phyloP scores from a whole-genome alignment of 495 filamentous ascomycete genomes.

The Pyrenopolyporus hunteri region DNA sequence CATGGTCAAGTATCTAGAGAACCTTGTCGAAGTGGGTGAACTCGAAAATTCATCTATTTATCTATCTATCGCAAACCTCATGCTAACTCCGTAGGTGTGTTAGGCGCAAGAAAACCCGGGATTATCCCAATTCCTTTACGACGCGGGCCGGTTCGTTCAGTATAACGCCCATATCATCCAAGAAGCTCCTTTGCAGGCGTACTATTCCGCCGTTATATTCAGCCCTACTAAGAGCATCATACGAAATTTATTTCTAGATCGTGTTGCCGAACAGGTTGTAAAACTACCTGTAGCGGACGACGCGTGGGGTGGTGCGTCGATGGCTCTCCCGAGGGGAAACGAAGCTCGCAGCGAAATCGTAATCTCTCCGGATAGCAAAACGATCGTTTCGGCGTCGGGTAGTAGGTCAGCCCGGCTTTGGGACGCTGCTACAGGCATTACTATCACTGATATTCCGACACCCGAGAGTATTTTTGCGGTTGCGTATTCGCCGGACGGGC shows the following conservation, averaged over 20 bases:
- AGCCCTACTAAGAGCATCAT: constrained; percentile 14
- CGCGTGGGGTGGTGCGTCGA: background rate
- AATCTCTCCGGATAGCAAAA: constrained; percentile 8
- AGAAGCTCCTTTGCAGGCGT: constrained; percentile 13
- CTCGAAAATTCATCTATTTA: background rate
- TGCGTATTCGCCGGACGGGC: constrained; percentile 5
- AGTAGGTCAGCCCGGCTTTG: constrained; percentile 1
- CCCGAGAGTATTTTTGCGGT: background rate
- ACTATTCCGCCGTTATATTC: constrained; percentile 22
- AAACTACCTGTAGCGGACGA: background rate
- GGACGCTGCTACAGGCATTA: constrained; percentile 16
- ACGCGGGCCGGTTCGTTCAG: constrained; percentile 1
- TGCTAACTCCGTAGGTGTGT: background rate
- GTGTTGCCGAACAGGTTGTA: constrained; percentile 3
- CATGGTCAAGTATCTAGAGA: background rate
- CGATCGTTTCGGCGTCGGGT: constrained; percentile 3
- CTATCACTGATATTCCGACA: background rate
- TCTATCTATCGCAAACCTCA: background rate
- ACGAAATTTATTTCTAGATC: constrained; percentile 3
- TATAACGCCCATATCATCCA: background rate
- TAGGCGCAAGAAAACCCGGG: background rate
- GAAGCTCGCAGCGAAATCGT: background rate
- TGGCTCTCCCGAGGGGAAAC: background rate
- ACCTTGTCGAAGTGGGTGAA: background rate
- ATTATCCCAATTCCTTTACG: constrained; percentile 7